Base-by-base conservation (phyloP, 106 monocot genomes). In the Agapanthus africanus region DNA sequence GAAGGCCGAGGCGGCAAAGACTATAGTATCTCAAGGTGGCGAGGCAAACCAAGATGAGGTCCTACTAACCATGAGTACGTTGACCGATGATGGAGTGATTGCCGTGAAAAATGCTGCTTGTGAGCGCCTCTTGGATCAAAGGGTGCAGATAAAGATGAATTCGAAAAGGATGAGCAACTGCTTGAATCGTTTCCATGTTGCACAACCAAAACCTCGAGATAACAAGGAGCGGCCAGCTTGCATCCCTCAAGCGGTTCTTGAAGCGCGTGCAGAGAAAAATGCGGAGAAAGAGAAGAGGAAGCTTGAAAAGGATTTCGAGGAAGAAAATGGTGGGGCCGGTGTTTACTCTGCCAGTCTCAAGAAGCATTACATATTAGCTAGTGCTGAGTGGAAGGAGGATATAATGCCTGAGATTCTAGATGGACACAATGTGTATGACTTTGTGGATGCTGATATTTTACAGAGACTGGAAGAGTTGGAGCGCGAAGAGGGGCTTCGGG, bases 361-460 rank as follows among this genome's bases (percentile, higher is more conserved):
- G 74, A 99, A 99, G 49, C 87, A 93, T 68, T 87, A 99, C 49
- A 63, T 99, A 18, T 79, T 99, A 75, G 90, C 78, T 8, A 31
- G 81, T 40, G 82, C 89, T n/a, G 92, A 90, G 15, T 99, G 97
- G 97, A 99, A 99, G 80, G 92, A 99, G 30, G 97, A 99, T 70
- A 61, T 79, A 8, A 83, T 99, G 79, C 97, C 97, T 11, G 97
- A 93, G 66, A 90, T 99, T 66, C 68, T 99, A 38, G 97, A 99
- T 70, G 97, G 97, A 27, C 97, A 99, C 69, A 99, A 99, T 68
- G 79, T 99, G 1, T 78, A 81, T 70, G 97, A 99, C 77, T 99
- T 93, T 74, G 69, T 92, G 37, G 97, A 99, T 79, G 28, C 79
- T 11, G 97, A 93, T 76, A 93, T 99, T 60, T 68, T 93, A 21